Base-by-base conservation (phyloP, 768 basidiomycete species). In the Boletus tylopilopsis region DNA sequence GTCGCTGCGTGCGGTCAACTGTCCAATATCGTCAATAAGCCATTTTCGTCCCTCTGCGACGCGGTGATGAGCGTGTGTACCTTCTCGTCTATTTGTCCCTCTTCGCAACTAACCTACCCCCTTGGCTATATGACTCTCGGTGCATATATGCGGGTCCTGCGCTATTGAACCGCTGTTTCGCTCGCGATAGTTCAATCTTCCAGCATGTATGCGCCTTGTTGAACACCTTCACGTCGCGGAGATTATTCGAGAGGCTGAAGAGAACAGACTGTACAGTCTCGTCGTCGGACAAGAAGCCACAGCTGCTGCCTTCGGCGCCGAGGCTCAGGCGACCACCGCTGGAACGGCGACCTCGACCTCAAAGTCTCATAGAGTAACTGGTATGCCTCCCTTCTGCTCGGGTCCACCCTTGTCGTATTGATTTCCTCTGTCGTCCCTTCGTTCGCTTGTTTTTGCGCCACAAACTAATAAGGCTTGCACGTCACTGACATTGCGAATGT, bases 31-130 rank as follows among this genome's bases (percentile, higher is more conserved):
- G 81, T 87, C 18, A 84, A 87, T 58, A 69, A 71, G 5, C 85
- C 87, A 24, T 87, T 88, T 63, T 68, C 85, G 25, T 77, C 79
- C n/a, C 68, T 90, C 8, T 87, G 85, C 58, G 87, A 89, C 62
- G 84, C 85, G 3, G 67, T 73, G 15, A 85, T 87, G 82, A 78
- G 75, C 34, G 87, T 88, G 58, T 52, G 84, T 72, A 11, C 16
- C 41, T 27, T 41, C 3, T 18, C 19, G 6, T 41, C 42, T 50
- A 11, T 48, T 21, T 34, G 29, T 42, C 15, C 21, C 27, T 16
- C 19, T 40, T 32, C 7, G 15, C 27, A 19, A n/a, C 50, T 57
- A n/a, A 61, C n/a, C 1, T 7, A 40, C 10, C 4, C 27, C 18
- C 27, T 36, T 9, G n/a, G n/a, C n/a, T n/a, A n/a, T n/a, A n/a